Conservation (phyloP, 1,284 basidiomycete species). For the Gymnopus androsaceus region DNA sequence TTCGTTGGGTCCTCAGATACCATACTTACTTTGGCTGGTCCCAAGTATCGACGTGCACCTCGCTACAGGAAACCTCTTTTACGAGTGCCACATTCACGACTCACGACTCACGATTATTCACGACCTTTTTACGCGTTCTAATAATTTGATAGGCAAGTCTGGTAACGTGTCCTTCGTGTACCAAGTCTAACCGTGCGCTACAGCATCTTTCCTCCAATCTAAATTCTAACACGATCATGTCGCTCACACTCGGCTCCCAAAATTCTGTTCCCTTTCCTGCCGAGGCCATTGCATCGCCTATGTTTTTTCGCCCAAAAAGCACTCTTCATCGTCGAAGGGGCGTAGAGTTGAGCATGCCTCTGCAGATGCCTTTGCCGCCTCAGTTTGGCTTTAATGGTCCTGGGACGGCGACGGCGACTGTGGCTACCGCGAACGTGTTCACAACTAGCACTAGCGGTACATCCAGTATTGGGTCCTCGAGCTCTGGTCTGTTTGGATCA, state of each 20-base stretch:
- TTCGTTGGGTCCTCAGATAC: too few relatives aligned
- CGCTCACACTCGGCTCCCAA: background rate
- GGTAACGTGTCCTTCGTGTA: background rate
- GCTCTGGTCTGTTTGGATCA: background rate
- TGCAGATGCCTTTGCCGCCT: slow-evolving; percentile 1
- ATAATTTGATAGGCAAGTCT: background rate
- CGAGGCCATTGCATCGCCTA: background rate
- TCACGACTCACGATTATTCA: background rate
- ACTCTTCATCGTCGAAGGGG: slow-evolving; percentile 6
- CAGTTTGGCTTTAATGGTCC: background rate
- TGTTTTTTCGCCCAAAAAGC: background rate
- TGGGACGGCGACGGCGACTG: background rate
- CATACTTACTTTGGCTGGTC: too few relatives aligned
- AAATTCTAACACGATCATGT: background rate
- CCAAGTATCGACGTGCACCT: background rate
- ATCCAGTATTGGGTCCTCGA: background rate
- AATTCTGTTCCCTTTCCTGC: slow-evolving; percentile 11
- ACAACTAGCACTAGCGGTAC: background rate
- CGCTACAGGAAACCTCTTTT: background rate
- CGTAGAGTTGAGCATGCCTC: background rate
- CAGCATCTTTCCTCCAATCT: background rate
- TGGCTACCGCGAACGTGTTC: background rate
- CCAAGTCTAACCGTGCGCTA: background rate
- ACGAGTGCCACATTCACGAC: too few relatives aligned
- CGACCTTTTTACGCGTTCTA: background rate